Base-by-base conservation (phyloP, 2,329 filamentous ascomycete species). In the Hypoxylon sp. region DNA sequence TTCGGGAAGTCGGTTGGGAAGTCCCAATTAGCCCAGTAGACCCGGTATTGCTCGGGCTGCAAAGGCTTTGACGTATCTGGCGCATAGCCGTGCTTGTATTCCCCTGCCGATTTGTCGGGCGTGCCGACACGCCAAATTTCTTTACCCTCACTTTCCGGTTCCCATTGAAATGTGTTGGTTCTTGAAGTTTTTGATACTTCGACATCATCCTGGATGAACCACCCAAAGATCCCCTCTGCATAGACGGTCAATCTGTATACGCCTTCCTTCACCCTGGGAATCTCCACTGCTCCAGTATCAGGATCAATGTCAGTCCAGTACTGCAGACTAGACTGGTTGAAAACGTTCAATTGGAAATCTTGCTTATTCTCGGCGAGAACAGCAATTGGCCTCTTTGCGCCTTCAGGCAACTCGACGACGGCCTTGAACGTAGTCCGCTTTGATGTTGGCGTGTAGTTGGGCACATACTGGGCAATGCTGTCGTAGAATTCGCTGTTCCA, bases 401-500 rank as follows among this genome's bases (percentile, higher is more conserved):
- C 84, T 6, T 78, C 68, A 0, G 89, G 89, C 3, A 91, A 80
- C 7, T 81, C 73, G 19, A 90, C 78, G 0, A 81, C 81, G 1
- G 83, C 85, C 63, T 84, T 82, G 73, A 87, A 87, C 2, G 81
- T 83, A 8, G 86, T 83, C 17, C 89, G 82, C 21, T 80, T 76
- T 15, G 81, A 81, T 0, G 84, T 84, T 0, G 88, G 84, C 0
- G 87, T 82, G 69, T 89, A 89, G 64, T 88, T 87, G 0, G 87
- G 83, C 0, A 90, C 85, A 59, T 88, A 80, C 31, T 84, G 75
- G 5, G 88, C 86, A 50, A 91, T 89, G 2, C 84, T 83, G 72
- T 91, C 88, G 75, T 91, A 91, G 76, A 91, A 91, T 2, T 83
- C 83, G 13, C 81, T 79, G 52, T 89, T 88, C 87, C 87, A 90